phyloP scores from a whole-genome alignment of 1,284 basidiomycete species.

The Macrocybe sp. region DNA sequence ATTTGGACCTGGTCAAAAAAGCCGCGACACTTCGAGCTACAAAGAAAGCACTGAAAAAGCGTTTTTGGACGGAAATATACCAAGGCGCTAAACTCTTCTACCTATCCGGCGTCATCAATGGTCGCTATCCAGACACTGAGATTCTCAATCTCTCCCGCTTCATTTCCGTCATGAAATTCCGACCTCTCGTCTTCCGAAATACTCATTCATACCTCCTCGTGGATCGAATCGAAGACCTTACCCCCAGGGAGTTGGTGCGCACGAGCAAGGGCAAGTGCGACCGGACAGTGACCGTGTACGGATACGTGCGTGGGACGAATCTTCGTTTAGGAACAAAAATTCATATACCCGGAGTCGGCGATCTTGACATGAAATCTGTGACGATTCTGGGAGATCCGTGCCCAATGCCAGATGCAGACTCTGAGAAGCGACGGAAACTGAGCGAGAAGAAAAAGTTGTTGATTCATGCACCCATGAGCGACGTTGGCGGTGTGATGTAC shows the following conservation, averaged over 20 bases:
- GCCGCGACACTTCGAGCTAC: constrained; percentile 82
- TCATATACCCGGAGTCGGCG: constrained; percentile 94
- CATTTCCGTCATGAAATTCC: constrained; percentile 98
- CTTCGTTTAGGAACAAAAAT: constrained; percentile 79
- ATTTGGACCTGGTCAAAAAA: constrained; percentile 97
- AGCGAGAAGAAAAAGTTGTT: constrained; percentile 93
- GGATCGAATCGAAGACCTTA: constrained; percentile 95
- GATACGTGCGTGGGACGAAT: constrained; percentile 92
- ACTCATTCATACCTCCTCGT: constrained; percentile 94
- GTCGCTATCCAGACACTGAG: constrained; percentile 96
- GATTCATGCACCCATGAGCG: constrained; percentile 98
- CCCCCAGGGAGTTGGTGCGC: constrained; percentile 81
- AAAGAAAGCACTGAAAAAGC: constrained; percentile 95
- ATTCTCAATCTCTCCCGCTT: constrained; percentile 95
- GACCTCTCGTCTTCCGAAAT: constrained; percentile 95
- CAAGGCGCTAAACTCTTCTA: constrained; percentile 99
- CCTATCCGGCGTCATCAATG: constrained; percentile 95
- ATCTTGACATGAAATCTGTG: constrained; percentile 73
- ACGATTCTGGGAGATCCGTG: constrained; percentile 88
- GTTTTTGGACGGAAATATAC: constrained; percentile 99
- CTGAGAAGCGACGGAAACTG: constrained; percentile 89
- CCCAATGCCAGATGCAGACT: constrained; percentile 87
- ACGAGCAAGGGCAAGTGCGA: constrained; percentile 82
- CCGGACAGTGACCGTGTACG: constrained; percentile 89
- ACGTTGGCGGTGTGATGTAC: constrained; percentile 94